A percentile compares a stretch with the other conserved stretches of the same genome.
These are phyloP conservation scores for Corymbia maculata DNA, from an alignment of 345 rosid genomes.

Conservation along the genomic window DNA sequence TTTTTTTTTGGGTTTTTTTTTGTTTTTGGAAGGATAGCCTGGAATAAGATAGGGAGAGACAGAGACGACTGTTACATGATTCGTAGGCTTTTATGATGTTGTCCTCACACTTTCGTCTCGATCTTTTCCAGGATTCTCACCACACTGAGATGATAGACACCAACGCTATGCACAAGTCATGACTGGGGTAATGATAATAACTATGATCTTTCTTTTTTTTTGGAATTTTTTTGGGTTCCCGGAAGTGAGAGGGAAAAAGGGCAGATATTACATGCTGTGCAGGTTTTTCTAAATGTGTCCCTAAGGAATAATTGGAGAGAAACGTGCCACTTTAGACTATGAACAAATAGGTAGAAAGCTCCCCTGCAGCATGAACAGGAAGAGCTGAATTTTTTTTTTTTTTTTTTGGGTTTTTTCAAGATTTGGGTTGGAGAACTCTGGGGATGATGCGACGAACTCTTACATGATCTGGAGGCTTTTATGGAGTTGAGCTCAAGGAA, in stretches of 20 bases:
- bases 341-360: neutral
- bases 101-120: slow-evolving; percentile 26
- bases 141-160: neutral
- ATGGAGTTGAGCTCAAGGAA: neutral
- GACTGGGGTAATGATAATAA: neutral
- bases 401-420: neutral
- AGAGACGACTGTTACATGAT: slow-evolving; percentile 41
- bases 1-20: slow-evolving; percentile 1
- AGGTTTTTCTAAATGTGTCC: slow-evolving; percentile 39
- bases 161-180: neutral
- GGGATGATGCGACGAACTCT: neutral
- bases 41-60: neutral
- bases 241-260: neutral
- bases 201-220: slow-evolving; percentile 3
- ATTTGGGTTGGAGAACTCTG: neutral
- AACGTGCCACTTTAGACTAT: slow-evolving; percentile 9
- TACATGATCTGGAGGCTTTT: neutral
- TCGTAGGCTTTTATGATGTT: slow-evolving; percentile 43
- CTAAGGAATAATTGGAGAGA: slow-evolving; percentile 28
- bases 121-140: slow-evolving; percentile 33
- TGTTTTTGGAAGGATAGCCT: slow-evolving; percentile 4
- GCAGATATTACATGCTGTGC: slow-evolving; percentile 34
- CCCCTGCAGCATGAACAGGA: neutral
- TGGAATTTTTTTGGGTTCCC: neutral
- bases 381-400: neutral